Percentiles rank a stretch among this genome's conserved stretches.
Evolutionary conservation across 257 asterid genomes (phyloP).

Genomic region (Solanum chilense): DNA sequence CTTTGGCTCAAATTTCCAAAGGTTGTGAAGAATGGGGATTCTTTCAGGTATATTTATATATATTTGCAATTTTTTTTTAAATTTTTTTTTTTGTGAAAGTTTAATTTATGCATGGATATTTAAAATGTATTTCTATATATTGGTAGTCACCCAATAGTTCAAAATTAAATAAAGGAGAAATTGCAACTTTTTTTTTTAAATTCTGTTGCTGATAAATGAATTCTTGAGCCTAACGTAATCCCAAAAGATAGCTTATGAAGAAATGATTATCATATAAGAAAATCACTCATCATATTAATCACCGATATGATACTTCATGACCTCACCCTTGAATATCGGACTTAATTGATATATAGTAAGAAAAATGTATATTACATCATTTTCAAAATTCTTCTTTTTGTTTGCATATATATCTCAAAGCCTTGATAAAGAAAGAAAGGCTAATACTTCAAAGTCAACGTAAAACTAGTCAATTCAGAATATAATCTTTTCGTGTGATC

Average conservation of each 20-base stretch:
- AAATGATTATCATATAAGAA: neutral
- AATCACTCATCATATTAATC: neutral
- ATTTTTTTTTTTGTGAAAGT: neutral
- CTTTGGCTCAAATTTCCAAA: constrained; percentile 36
- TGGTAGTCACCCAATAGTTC: neutral
- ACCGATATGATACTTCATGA: too few species aligned
- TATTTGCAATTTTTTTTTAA: too few species aligned
- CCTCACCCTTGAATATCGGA: too few species aligned
- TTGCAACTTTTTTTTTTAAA: too few species aligned
- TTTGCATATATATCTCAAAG: neutral
- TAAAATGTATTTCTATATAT: neutral
- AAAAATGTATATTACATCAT: neutral
- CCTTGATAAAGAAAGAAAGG: too few species aligned
- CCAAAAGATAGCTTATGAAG: too few species aligned
- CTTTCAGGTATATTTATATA: constrained; percentile 31
- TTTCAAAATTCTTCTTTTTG: neutral
- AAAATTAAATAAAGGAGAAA: neutral
- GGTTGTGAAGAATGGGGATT: constrained; percentile 63
- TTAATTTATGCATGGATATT: neutral
- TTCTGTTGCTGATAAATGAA: neutral
- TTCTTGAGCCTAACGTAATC: neutral
- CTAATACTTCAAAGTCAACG: neutral
- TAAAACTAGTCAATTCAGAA: neutral
- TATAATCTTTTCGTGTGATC: too few species aligned
- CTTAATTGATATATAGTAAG: neutral